phyloP scores from a whole-genome alignment of 1,284 basidiomycete species.

The Ganoderma leucocontextum region DNA sequence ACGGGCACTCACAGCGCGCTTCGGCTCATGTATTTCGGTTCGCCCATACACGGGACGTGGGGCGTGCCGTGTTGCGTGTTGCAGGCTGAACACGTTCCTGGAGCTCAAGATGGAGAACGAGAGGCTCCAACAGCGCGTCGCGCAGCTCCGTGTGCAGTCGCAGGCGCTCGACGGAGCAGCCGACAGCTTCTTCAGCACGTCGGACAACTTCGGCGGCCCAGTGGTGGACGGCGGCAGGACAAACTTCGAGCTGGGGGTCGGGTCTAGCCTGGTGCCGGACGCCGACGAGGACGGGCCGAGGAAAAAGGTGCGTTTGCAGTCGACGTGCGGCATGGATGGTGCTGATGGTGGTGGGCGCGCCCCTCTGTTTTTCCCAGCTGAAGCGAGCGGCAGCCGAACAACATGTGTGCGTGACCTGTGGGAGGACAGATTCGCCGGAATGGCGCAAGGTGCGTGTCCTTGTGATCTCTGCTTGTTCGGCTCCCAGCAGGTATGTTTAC shows the following conservation, averaged over 20 bases:
- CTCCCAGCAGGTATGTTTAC: conserved; percentile 27
- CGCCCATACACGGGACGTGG: no score
- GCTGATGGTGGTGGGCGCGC: neutral
- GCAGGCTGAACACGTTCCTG: conserved; percentile 78
- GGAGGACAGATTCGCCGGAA: conserved; percentile 83
- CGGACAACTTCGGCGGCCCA: conserved; percentile 24
- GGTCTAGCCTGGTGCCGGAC: conserved; percentile 11
- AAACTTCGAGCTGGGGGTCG: conserved; percentile 19
- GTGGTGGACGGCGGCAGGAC: conserved; percentile 13
- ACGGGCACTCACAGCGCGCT: neutral
- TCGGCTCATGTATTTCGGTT: no score
- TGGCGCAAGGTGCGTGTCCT: conserved; percentile 74
- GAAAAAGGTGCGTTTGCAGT: conserved; percentile 48
- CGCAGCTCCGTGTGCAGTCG: conserved; percentile 49
- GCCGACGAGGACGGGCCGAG: conserved; percentile 35
- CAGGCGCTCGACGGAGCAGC: conserved; percentile 26
- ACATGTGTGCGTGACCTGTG: conserved; percentile 81
- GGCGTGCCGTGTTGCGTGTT: neutral
- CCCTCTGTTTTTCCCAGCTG: conserved; percentile 55
- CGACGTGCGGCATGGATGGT: neutral
- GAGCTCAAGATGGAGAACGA: conserved; percentile 85
- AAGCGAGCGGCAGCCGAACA: conserved; percentile 57
- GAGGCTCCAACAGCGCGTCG: conserved; percentile 63
- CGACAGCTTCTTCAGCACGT: conserved; percentile 23
- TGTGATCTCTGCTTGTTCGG: conserved; percentile 24